Base-by-base conservation (phyloP, 2,329 filamentous ascomycete genomes). In the Dendryphion nanum region DNA sequence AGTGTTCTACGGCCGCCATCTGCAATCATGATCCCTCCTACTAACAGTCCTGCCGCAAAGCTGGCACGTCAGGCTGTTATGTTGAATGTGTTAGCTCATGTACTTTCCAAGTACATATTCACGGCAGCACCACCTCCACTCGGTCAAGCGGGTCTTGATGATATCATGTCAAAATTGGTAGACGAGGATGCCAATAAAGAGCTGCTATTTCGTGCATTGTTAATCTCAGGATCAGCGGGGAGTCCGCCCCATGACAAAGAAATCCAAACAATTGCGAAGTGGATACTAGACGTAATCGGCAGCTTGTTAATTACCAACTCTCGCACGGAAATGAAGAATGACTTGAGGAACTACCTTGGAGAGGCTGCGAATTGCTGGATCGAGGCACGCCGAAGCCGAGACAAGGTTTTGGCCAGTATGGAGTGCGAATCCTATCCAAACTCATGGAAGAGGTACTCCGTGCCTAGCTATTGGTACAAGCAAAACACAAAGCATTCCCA, bases 311-410 rank as follows among this genome's bases (percentile, higher is more conserved):
- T 17, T 5, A 14, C 35, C 3, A 32, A 38, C 19, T 12, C 14
- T 32, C 35, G 28, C 17, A 21, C 26, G 4, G 35, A 32, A 20
- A 18, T 31, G 6, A 38, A 32, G 19, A 4, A 14, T 12, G 35
- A 31, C 5, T 14, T 32, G 18, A 38, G 32, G 19, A 16, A 20
- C 5, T 38, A 32, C 18, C 5, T 38, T 7, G 24, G 10, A 17
- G 28, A 20, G 4, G 35, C 35, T 18, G 16, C 35, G 17, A 32
- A 38, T 23, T 38, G 18, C 18, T 38, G 35, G 35, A 7, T 15
- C 5, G 24, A 38, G 19, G 5, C 26, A 21, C 35, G 35, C 24
- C 24, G 26, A 5, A 32, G 35, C 15, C 28, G 26, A 13, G 18
- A 38, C 13, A 38, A 38, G 28, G 14, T 32, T 16, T 20, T 38